Conservation (phyloP, 1,284 basidiomycete genomes). For the Cyathus pygmaeus region DNA sequence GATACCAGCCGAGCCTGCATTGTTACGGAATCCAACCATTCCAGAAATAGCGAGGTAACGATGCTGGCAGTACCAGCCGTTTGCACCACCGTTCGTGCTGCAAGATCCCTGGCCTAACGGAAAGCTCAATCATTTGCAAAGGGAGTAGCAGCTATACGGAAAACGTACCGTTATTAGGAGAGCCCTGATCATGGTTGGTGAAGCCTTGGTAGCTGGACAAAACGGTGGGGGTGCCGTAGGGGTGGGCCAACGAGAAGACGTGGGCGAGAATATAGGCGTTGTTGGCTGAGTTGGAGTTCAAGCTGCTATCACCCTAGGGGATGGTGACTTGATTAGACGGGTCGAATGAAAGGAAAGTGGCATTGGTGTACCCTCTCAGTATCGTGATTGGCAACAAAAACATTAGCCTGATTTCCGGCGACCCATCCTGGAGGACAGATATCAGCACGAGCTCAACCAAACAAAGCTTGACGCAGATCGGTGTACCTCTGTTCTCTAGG, state of each 20-base stretch:
- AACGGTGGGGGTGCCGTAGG: constrained; percentile 73
- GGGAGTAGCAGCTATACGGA: background rate
- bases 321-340: too few relatives aligned
- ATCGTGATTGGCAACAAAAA: constrained; percentile 77
- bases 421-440: constrained; percentile 61
- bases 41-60: constrained; percentile 66
- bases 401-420: constrained; percentile 62
- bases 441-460: too few relatives aligned
- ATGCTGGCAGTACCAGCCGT: constrained; percentile 74
- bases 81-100: constrained; percentile 57
- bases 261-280: constrained; percentile 70
- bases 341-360: too few relatives aligned
- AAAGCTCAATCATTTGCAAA: background rate
- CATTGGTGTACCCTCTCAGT: constrained; percentile 65
- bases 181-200: constrained; percentile 60
- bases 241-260: constrained; percentile 74
- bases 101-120: constrained; percentile 60
- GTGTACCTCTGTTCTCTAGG: constrained; percentile 66
- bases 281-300: constrained; percentile 66
- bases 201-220: constrained; percentile 68
- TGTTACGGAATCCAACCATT: constrained; percentile 73
- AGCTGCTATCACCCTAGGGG: too few relatives aligned
- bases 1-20: constrained; percentile 59
- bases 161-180: constrained; percentile 60
- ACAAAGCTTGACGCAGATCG: too few relatives aligned